These are phyloP conservation scores for Pilatotrama ljubarskyi DNA, from an alignment of 768 basidiomycete species.

Conservation along the genomic window DNA sequence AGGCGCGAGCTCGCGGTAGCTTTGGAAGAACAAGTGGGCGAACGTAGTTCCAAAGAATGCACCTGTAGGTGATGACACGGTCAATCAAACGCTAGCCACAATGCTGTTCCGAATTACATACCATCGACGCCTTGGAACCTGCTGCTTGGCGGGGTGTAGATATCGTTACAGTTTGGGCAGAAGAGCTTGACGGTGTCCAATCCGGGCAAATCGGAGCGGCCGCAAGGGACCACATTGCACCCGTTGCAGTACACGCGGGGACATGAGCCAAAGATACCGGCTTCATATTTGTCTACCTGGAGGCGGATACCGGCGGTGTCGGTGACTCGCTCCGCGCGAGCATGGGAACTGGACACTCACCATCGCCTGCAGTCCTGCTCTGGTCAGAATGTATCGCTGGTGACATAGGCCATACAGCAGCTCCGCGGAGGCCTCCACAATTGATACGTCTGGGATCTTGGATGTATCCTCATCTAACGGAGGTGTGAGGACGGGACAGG, in stretches of 20 bases:
- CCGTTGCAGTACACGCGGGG: conserved; percentile 93
- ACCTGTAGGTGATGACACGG: conserved; percentile 47
- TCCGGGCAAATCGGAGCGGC: conserved; percentile 93
- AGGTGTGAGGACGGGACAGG: conserved; percentile 19
- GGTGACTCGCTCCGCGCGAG: background rate
- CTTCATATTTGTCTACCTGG: conserved; percentile 96
- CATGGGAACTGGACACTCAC: conserved; percentile 42
- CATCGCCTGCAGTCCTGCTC: conserved; percentile 93
- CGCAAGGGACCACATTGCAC: conserved; percentile 90
- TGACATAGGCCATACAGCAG: conserved; percentile 97
- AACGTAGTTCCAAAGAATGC: conserved; percentile 99
- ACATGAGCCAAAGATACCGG: conserved; percentile 87
- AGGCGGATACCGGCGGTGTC: background rate
- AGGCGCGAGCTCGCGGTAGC: conserved; percentile 92
- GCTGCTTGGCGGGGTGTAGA: conserved; percentile 93
- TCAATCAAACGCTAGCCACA: background rate
- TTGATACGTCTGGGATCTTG: conserved; percentile 98
- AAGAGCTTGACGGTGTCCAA: conserved; percentile 97
- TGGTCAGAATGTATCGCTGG: conserved; percentile 95
- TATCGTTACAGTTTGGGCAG: conserved; percentile 97
- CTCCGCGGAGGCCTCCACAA: conserved; percentile 97
- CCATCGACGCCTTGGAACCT: conserved; percentile 96
- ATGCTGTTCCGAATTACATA: conserved; percentile 36
- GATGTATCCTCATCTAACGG: conserved; percentile 80
- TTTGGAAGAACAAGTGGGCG: conserved; percentile 96